Evolutionary conservation across 805 yeast species (phyloP), one percentile per base, ranked within the genome.

Genomic region (Pichia thaimueangensis): DNA sequence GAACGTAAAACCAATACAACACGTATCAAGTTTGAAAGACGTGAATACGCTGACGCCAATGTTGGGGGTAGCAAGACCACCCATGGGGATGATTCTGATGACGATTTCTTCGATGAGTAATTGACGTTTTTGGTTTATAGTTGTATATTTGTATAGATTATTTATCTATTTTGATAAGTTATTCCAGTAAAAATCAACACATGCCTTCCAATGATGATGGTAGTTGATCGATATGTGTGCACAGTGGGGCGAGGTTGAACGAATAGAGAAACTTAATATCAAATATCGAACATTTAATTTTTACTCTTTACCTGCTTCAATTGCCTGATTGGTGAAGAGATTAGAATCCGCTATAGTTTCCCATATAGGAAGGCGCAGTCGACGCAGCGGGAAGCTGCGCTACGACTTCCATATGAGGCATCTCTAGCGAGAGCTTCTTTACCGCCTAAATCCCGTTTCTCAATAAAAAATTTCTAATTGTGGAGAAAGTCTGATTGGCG

Each of bases 21-120:
- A 16, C 80, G 79, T 63, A 83, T 86, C 46, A 86, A 81, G 21
- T 73, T 74, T 52, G 68, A 74, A 49, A 67, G 85, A 51, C 51
- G 62, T 35, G 59, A 57, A 17, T 38, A 45, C 7, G 42, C 43
- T n/a, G 52, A 49, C 31, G 36, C 32, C 8, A 36, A 35, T 16
- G 39, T n/a, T 12, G 43, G 20, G 2, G 28, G 15, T n/a, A 50
- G 43, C 30, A 57, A 42, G 17, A 55, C 24, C 32, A 55, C 40
- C 17, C 55, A 45, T 21, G 54, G 45, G 4, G 51, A 50, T 10
- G 60, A 57, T 21, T 60, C 57, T 29, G 60, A 57, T 4, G 62
- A 58, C 44, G 62, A 56, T 31, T 61, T 62, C 45, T 62, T 61
- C 40, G 64, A 61, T 34, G 60, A 69, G 70, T 37, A 32, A 17